These are phyloP conservation scores for Mycena sanguinolenta DNA, from an alignment of 768 basidiomycete genomes.

Conservation along the genomic window DNA sequence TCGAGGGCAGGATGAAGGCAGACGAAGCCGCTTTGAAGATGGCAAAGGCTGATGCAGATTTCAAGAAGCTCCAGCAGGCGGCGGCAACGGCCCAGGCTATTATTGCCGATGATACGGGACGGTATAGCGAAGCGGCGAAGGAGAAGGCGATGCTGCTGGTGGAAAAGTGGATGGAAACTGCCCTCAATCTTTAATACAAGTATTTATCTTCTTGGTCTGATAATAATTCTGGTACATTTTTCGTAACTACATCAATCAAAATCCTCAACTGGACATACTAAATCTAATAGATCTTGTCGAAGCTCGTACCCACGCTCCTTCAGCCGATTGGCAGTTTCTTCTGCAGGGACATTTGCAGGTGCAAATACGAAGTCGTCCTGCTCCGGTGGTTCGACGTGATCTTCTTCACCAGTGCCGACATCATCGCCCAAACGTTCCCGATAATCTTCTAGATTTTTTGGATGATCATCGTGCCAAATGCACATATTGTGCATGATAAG, in stretches of 20 bases:
- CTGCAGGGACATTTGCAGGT: constrained; percentile 14
- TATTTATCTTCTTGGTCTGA: not conserved
- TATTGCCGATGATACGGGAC: not conserved
- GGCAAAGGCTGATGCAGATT: constrained; percentile 11
- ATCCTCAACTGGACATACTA: constrained; percentile 11
- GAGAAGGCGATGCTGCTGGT: constrained; percentile 9
- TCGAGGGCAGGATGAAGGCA: constrained; percentile 6
- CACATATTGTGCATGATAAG: constrained; percentile 24
- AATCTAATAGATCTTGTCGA: constrained; percentile 3
- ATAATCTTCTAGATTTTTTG: constrained; percentile 20
- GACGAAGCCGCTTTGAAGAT: constrained; percentile 10
- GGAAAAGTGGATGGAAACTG: constrained; percentile 11
- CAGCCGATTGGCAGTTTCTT: constrained; percentile 11
- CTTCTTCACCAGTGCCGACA: constrained; percentile 13
- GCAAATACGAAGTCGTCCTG: constrained; percentile 7
- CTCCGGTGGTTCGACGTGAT: constrained; percentile 10
- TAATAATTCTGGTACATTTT: not conserved
- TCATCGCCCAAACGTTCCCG: constrained; percentile 12
- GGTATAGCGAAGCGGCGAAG: constrained; percentile 7
- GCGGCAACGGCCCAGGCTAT: constrained; percentile 8
- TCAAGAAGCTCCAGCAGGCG: constrained; percentile 1
- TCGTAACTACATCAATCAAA: not conserved
- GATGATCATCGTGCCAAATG: constrained; percentile 12
- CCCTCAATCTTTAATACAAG: not conserved
- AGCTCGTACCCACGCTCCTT: constrained; percentile 9